Percentiles rank a stretch among this genome's conserved stretches.
These are phyloP conservation scores for Floccularia luteovirens DNA, from an alignment of 768 basidiomycete genomes.

Conservation along the genomic window DNA sequence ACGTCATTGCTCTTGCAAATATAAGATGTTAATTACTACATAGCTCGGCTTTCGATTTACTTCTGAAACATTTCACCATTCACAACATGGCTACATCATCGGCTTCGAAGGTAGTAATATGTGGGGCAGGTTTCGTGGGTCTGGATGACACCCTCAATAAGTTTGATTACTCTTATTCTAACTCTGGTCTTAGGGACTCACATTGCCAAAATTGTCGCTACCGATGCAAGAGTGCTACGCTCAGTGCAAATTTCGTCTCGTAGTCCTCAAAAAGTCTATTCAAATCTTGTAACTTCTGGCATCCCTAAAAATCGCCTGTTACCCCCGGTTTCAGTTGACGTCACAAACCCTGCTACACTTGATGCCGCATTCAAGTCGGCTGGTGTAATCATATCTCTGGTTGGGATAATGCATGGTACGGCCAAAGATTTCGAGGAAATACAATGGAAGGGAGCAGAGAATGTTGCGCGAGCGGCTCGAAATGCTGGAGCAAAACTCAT, in stretches of 20 bases:
- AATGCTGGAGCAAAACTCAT: slow-evolving; percentile 49
- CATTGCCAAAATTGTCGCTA: slow-evolving; percentile 47
- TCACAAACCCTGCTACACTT: slow-evolving; percentile 45
- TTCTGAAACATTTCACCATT: no score
- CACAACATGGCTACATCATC: slow-evolving; percentile 10
- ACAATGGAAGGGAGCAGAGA: slow-evolving; percentile 60
- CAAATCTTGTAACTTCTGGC: slow-evolving; percentile 19
- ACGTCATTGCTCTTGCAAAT: neutral
- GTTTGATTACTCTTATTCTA: neutral
- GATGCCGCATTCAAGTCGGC: slow-evolving; percentile 45
- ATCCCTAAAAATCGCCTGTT: slow-evolving; percentile 27
- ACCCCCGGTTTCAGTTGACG: slow-evolving; percentile 39
- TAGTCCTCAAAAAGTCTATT: slow-evolving; percentile 35
- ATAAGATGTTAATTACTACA: no score
- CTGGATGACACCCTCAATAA: neutral
- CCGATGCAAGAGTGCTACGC: slow-evolving; percentile 20
- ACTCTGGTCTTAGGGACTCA: slow-evolving; percentile 55
- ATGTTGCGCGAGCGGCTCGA: slow-evolving; percentile 50
- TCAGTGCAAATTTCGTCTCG: slow-evolving; percentile 56
- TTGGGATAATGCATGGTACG: slow-evolving; percentile 59
- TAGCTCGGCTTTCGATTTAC: no score
- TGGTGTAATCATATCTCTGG: slow-evolving; percentile 55
- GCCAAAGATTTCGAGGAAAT: slow-evolving; percentile 48
- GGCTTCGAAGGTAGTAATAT: slow-evolving; percentile 36
- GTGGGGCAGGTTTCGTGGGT: slow-evolving; percentile 62